phyloP scores from a whole-genome alignment of 2,329 filamentous ascomycete species.

The Pseudogymnoascus sp. region DNA sequence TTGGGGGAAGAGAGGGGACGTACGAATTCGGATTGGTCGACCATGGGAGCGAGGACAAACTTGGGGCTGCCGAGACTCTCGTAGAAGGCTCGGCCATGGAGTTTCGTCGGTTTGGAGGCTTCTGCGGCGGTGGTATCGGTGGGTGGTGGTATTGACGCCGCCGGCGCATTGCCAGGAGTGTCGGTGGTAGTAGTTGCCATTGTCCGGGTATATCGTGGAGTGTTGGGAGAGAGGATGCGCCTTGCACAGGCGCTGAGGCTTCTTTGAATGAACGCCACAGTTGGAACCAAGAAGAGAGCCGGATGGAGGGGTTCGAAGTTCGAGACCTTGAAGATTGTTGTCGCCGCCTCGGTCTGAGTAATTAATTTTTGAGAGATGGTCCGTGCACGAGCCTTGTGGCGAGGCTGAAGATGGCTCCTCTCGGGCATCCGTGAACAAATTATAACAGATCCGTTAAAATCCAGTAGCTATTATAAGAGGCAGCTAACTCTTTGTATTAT shows the following conservation, averaged over 20 bases:
- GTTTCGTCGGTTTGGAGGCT: constrained; percentile 39
- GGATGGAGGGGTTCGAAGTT: not conserved
- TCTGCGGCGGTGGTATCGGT: not conserved
- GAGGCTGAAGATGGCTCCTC: not conserved
- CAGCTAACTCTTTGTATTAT: not conserved
- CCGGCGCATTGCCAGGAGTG: not conserved
- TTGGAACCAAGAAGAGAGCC: not conserved
- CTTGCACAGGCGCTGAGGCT: not conserved
- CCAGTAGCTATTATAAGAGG: not conserved
- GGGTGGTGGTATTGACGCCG: not conserved
- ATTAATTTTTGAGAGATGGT: not conserved
- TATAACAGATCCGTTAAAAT: not conserved
- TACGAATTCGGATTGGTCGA: constrained; percentile 97
- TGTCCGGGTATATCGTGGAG: not conserved
- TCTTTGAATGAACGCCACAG: not conserved
- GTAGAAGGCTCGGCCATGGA: constrained; percentile 85
- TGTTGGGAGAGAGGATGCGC: not conserved
- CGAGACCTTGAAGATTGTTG: not conserved
- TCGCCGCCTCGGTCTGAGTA: not conserved
- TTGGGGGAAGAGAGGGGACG: constrained; percentile 29
- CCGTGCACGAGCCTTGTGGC: not conserved
- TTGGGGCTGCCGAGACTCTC: constrained; percentile 90
- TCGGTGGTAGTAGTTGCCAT: not conserved
- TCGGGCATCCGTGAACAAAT: not conserved
- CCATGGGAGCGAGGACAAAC: constrained; percentile 91